Evolutionary conservation across 139 green algal species (phyloP).

Genomic region (Klebsormidium nitens): DNA sequence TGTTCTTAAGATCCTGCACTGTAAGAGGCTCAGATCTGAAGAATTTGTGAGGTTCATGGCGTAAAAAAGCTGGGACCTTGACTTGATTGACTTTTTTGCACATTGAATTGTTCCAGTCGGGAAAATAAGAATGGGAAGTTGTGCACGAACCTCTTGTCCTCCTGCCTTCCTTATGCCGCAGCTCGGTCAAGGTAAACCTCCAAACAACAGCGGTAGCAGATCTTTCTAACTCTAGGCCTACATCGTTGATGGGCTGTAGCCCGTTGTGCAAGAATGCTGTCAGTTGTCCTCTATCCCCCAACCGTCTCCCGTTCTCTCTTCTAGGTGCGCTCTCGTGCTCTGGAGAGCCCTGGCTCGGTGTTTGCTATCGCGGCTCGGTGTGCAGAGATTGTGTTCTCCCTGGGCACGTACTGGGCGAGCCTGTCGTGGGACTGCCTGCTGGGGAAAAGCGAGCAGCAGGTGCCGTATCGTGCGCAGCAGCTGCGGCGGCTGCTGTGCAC

Average conservation of each 20-base stretch:
- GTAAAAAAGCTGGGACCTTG: too few relatives aligned
- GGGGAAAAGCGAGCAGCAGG: conserved; percentile 14
- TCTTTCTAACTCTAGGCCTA: too few relatives aligned
- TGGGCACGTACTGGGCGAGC: conserved; percentile 22
- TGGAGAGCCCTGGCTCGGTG: conserved; percentile 7
- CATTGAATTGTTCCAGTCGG: too few relatives aligned
- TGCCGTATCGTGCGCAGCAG: conserved; percentile 60
- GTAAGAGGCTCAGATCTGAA: neutral
- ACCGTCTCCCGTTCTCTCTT: neutral
- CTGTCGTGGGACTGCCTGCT: conserved; percentile 17
- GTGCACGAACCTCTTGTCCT: too few relatives aligned
- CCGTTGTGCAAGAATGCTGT: neutral
- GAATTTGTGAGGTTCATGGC: neutral
- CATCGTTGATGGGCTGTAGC: neutral
- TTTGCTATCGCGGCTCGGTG: conserved; percentile 11
- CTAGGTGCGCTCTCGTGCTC: conserved; percentile 21
- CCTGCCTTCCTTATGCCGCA: too few relatives aligned
- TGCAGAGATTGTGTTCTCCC: conserved; percentile 28
- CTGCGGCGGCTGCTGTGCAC: conserved; percentile 74
- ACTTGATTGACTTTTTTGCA: too few relatives aligned
- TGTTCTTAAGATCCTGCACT: neutral
- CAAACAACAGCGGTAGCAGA: too few relatives aligned
- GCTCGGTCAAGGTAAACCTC: too few relatives aligned
- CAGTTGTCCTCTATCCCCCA: neutral
- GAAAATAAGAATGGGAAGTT: too few relatives aligned